phyloP scores from a whole-genome alignment of 2,329 filamentous ascomycete species.

The Pleurostoma richardsiae region DNA sequence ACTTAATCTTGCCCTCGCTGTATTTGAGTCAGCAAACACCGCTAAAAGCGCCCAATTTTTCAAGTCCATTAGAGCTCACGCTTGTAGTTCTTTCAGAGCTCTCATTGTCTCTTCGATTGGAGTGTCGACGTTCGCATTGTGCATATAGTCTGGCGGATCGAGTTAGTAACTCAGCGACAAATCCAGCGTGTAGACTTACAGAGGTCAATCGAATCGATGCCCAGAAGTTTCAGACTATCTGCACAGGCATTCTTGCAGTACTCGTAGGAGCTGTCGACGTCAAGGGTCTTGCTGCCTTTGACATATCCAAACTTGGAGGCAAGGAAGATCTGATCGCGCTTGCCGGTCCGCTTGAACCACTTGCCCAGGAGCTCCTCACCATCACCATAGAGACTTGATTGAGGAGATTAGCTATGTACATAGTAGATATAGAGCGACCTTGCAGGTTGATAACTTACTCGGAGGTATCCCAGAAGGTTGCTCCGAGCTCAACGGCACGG shows the following conservation, averaged over 20 bases:
- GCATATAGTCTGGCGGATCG: constrained; percentile 22
- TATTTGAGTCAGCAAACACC: background rate
- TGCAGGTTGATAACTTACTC: constrained; percentile 10
- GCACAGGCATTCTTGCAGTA: constrained; percentile 21
- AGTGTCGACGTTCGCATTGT: constrained; percentile 38
- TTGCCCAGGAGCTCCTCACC: constrained; percentile 36
- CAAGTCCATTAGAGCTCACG: background rate
- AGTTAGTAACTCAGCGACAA: background rate
- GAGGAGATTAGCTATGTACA: background rate
- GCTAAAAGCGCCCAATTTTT: background rate
- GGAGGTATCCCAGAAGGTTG: constrained; percentile 12
- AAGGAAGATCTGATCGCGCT: constrained; percentile 40
- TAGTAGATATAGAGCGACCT: constrained; percentile 6
- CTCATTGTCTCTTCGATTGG: constrained; percentile 40
- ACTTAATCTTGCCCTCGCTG: constrained; percentile 44
- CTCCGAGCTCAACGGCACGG: constrained; percentile 11
- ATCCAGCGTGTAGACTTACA: constrained; percentile 26
- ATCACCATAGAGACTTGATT: constrained; percentile 24
- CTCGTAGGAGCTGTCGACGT: constrained; percentile 14
- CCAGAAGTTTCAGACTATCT: constrained; percentile 36
- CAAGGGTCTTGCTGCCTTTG: constrained; percentile 7
- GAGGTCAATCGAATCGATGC: constrained; percentile 47
- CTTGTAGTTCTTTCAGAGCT: background rate
- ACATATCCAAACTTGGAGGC: constrained; percentile 30
- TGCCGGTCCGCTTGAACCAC: constrained; percentile 35